Percentiles rank a stretch among this genome's conserved stretches.
Evolutionary conservation across 2,329 filamentous ascomycete genomes (phyloP).

Genomic region (Phaeosphaeria sp.): DNA sequence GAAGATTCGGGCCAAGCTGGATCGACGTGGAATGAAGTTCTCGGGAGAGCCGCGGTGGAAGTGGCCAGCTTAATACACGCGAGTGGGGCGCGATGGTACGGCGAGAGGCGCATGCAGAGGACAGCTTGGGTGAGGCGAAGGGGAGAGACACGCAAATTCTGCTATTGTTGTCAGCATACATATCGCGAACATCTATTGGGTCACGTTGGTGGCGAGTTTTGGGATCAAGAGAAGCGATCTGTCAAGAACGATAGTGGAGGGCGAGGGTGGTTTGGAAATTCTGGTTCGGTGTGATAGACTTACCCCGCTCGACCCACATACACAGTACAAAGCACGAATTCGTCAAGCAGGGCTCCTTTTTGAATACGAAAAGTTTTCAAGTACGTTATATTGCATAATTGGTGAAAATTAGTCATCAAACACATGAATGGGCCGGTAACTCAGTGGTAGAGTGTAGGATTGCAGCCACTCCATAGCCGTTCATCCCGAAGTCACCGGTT

Average conservation of each 20-base stretch:
- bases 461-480: slow-evolving; percentile 18
- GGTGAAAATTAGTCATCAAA: slow-evolving; percentile 7
- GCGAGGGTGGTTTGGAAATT: background rate
- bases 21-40: background rate
- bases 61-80: background rate
- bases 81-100: background rate
- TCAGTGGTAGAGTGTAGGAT: slow-evolving; percentile 24
- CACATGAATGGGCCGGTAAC: slow-evolving; percentile 15
- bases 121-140: background rate
- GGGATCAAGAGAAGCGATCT: background rate
- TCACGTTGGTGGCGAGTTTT: background rate
- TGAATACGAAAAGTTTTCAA: no score
- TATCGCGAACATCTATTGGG: background rate
- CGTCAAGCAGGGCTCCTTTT: background rate
- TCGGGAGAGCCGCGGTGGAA: background rate
- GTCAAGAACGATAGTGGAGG: background rate
- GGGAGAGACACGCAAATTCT: background rate
- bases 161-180: background rate
- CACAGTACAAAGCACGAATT: no score
- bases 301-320: background rate
- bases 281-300: background rate
- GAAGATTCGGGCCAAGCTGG: background rate
- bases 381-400: no score
- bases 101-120: background rate
- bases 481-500: slow-evolving; percentile 25